phyloP scores from a whole-genome alignment of 768 basidiomycete genomes.

The Phaeotremella skinneri region DNA sequence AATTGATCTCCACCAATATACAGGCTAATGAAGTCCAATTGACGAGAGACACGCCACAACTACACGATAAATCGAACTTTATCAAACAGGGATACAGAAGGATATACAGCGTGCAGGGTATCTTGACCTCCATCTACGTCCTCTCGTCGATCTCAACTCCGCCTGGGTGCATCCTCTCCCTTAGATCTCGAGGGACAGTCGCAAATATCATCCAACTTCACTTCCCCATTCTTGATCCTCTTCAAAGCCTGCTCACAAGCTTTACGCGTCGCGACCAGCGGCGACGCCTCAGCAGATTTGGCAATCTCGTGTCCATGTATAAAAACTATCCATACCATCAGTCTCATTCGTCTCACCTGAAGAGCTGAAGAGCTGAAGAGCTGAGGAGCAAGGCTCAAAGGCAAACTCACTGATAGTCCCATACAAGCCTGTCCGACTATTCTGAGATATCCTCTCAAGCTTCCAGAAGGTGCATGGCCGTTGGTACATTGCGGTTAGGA shows the following conservation, averaged over 20 bases:
- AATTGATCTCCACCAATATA: too few relatives aligned
- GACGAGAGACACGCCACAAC: too few relatives aligned
- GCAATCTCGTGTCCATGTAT: conserved; percentile 13
- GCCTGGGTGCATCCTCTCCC: too few relatives aligned
- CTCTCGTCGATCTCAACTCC: too few relatives aligned
- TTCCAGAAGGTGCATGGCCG: conserved; percentile 25
- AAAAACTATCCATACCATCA: not conserved
- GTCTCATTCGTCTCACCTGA: too few relatives aligned
- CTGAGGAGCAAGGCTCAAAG: not conserved
- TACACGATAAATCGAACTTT: too few relatives aligned
- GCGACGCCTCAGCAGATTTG: conserved; percentile 8
- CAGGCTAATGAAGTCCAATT: too few relatives aligned
- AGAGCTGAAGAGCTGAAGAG: too few relatives aligned
- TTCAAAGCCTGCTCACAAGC: conserved; percentile 25
- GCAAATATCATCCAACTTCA: conserved; percentile 10
- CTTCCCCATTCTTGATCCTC: conserved; percentile 5
- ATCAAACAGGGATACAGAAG: too few relatives aligned
- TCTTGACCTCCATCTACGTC: too few relatives aligned
- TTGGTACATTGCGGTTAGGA: conserved; percentile 14
- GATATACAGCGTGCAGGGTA: too few relatives aligned
- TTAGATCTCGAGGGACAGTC: conserved; percentile 14
- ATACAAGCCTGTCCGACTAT: not conserved
- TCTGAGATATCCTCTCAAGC: not conserved
- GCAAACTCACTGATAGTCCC: conserved; percentile 10
- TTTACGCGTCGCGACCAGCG: conserved; percentile 15